Conservation (phyloP, 768 basidiomycete genomes). For the Tulasnella sp. region DNA sequence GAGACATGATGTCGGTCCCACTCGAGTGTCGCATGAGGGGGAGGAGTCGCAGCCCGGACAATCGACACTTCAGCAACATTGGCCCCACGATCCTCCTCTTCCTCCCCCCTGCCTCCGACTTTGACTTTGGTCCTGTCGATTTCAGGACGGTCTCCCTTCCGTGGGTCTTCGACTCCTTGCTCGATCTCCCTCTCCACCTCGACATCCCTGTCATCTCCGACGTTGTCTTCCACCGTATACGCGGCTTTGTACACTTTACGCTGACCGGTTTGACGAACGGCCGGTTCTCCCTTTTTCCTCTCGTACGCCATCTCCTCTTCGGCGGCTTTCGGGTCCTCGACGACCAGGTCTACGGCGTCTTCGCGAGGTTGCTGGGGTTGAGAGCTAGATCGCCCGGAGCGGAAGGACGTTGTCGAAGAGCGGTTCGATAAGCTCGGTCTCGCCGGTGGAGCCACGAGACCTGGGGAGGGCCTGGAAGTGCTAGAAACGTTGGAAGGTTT, state of each 20-base stretch:
- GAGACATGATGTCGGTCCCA: slow-evolving; percentile 39
- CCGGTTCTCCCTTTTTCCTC: slow-evolving; percentile 61
- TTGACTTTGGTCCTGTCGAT: slow-evolving; percentile 37
- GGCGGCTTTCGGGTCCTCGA: slow-evolving; percentile 60
- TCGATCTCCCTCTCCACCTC: slow-evolving; percentile 42
- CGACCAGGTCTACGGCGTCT: slow-evolving; percentile 84
- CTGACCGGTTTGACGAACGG: slow-evolving; percentile 39
- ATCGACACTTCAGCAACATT: slow-evolving; percentile 37
- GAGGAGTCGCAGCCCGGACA: slow-evolving; percentile 46
- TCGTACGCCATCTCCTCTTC: slow-evolving; percentile 53
- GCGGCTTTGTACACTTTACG: slow-evolving; percentile 53
- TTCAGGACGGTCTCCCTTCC: slow-evolving; percentile 64
- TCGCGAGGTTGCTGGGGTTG: slow-evolving; percentile 35
- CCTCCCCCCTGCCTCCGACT: not conserved
- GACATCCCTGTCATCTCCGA: slow-evolving; percentile 42
- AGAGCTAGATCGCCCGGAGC: not conserved
- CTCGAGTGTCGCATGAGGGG: slow-evolving; percentile 44
- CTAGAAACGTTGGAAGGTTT: not conserved
- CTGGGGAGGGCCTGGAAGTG: slow-evolving; percentile 5
- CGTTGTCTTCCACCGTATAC: slow-evolving; percentile 38
- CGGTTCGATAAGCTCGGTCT: slow-evolving; percentile 31
- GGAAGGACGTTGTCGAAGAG: slow-evolving; percentile 18
- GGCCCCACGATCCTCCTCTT: slow-evolving; percentile 29
- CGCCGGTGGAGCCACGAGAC: slow-evolving; percentile 29
- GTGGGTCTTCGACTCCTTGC: slow-evolving; percentile 42